Conservation (phyloP, 2,329 filamentous ascomycete genomes). For the Xylogone sp. region DNA sequence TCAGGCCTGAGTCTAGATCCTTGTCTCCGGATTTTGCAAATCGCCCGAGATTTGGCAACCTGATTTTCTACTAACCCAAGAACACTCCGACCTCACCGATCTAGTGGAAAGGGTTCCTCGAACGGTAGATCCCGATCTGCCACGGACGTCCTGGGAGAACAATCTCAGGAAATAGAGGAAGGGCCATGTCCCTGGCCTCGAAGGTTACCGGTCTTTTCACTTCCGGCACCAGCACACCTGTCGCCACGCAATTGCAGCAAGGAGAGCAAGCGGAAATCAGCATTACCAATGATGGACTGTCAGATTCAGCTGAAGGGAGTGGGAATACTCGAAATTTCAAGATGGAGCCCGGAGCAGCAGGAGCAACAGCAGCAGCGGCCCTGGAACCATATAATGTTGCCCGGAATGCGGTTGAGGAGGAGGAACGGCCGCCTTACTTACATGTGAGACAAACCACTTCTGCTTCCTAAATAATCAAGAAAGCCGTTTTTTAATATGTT, state of each 20-base stretch:
- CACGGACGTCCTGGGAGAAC: not conserved
- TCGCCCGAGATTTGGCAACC: not conserved
- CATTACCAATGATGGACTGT: slow-evolving; percentile 32
- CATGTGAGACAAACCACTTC: slow-evolving; percentile 47
- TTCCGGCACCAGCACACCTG: slow-evolving; percentile 25
- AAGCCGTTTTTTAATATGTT: slow-evolving; percentile 8
- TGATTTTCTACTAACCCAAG: not conserved
- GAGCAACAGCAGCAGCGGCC: slow-evolving; percentile 13
- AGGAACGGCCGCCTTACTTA: slow-evolving; percentile 58
- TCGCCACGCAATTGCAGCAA: slow-evolving; percentile 16
- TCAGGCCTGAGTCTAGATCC: not conserved
- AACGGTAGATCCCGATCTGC: not conserved
- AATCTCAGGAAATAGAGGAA: slow-evolving; percentile 17
- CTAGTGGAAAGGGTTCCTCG: not conserved
- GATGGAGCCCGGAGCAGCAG: slow-evolving; percentile 17
- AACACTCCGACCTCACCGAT: not conserved
- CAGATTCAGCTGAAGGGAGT: slow-evolving; percentile 16
- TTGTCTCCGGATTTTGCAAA: not conserved
- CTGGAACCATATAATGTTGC: slow-evolving; percentile 22
- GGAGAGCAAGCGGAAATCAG: slow-evolving; percentile 16
- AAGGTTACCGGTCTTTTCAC: slow-evolving; percentile 49
- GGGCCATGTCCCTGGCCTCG: slow-evolving; percentile 55
- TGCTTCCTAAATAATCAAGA: slow-evolving; percentile 12
- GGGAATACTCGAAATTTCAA: slow-evolving; percentile 26
- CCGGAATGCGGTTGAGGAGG: slow-evolving; percentile 35